Evolutionary conservation across 495 filamentous ascomycete species (phyloP), one percentile per base, ranked within the genome.

Genomic region (Aspergillus nanangensis): DNA sequence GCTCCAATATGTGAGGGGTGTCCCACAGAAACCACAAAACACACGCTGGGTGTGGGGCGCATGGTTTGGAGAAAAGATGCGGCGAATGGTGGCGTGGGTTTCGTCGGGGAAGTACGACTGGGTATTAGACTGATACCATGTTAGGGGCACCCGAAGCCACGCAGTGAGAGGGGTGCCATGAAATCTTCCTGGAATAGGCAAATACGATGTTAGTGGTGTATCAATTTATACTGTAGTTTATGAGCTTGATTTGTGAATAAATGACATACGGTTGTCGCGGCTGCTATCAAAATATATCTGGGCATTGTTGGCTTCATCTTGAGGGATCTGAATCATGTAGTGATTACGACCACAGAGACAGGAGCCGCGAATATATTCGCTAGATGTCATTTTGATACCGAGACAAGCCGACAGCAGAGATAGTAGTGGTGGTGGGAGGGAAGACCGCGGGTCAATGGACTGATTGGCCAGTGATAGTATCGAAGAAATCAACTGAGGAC

Each of bases 1-100:
- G 40, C 79, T 81, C 90, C 90, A 95, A 50, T 82, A 85, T 0
- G 79, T 82, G 33, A 96, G 69, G 4, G 82, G 83, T 2, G 88
- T 92, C 15, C 90, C 90, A 59, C 90, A 95, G 68, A 86, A 91
- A 0, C 90, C 90, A 63, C 90, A 96, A 65, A 96, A 96, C 42
- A 87, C 79, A 37, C 87, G 83, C 60, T 81, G 78, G 0, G 78
- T 65, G 50, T 77, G 65, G 14, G 75, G 73, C 13, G 80, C 77
- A 60, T 76, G 60, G 22, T 67, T 73, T 4, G 83, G 77, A 3
- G 78, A 79, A 67, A 88, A 93, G 22, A 72, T 75, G 17, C 86
- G 78, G 27, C 81, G 84, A 63, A 96, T 95, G 38, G 69, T 76
- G 17, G 63, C 47, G 51, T 80, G 83, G 8, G 84, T 84, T 63